Conservation (phyloP, 441 rosid genomes). For the Pelargonium fulgidum region DNA sequence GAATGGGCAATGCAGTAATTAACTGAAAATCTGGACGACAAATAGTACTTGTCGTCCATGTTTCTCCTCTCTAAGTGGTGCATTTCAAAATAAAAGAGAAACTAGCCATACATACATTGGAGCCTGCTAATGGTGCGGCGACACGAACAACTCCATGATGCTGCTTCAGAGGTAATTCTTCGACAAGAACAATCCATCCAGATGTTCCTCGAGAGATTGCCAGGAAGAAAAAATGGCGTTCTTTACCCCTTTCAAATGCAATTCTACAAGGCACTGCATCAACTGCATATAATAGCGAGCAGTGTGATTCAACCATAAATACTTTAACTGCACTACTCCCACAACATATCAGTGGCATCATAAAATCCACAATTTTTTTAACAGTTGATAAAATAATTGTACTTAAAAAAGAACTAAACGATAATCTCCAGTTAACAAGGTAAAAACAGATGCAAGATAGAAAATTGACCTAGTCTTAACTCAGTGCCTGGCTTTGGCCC, state of each 20-base stretch:
- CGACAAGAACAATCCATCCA: constrained; percentile 87
- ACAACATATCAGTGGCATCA: background rate
- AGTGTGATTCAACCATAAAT: constrained; percentile 20
- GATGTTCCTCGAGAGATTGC: constrained; percentile 55
- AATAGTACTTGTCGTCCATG: background rate
- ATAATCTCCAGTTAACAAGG: background rate
- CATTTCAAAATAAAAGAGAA: constrained; percentile 3
- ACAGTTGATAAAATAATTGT: too few relatives aligned
- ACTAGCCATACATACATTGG: constrained; percentile 42
- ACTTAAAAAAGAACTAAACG: background rate
- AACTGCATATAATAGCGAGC: constrained; percentile 48
- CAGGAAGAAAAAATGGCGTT: constrained; percentile 66
- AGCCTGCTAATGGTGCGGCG: constrained; percentile 81
- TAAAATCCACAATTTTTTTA: background rate
- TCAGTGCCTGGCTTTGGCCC: constrained; percentile 81
- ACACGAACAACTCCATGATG: constrained; percentile 64
- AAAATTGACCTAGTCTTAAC: constrained; percentile 57
- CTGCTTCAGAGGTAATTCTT: constrained; percentile 61
- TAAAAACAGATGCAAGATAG: constrained; percentile 6
- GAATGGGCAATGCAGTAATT: too few relatives aligned
- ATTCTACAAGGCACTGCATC: constrained; percentile 84
- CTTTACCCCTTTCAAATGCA: constrained; percentile 94
- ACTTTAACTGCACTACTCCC: constrained; percentile 15
- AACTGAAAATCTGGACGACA: background rate
- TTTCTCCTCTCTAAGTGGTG: background rate